Conservation (phyloP, 2,329 filamentous ascomycete genomes). For the Aspergillus fumigatus region DNA sequence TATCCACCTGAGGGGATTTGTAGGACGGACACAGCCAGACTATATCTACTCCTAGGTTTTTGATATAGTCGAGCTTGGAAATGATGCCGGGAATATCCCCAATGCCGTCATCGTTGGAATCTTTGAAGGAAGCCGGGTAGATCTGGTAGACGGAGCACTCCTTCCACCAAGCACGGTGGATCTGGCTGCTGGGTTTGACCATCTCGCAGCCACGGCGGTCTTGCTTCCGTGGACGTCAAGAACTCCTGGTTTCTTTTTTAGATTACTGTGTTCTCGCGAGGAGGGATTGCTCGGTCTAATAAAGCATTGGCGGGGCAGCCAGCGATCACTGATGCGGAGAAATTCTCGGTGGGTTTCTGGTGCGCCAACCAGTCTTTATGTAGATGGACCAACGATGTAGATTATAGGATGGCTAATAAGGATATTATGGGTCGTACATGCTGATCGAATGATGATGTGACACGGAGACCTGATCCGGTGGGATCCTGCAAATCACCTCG, state of each 20-base stretch:
- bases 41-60: conserved; percentile 58
- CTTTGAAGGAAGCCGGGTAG: conserved; percentile 56
- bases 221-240: background rate
- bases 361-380: background rate
- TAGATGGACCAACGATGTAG: background rate
- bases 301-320: background rate
- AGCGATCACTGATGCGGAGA: conserved; percentile 1
- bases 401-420: background rate
- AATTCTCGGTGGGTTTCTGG: conserved; percentile 5
- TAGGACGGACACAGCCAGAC: conserved; percentile 53
- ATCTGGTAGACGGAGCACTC: conserved; percentile 56
- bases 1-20: conserved; percentile 51
- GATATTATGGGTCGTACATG: background rate
- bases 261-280: background rate
- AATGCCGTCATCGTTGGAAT: conserved; percentile 50
- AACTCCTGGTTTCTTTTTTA: background rate
- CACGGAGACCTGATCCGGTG: background rate
- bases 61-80: conserved; percentile 60
- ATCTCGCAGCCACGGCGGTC: conserved; percentile 4
- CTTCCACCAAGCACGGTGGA: conserved; percentile 52
- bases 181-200: conserved; percentile 11
- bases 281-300: background rate
- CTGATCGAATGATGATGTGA: conserved; percentile 2
- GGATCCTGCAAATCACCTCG: background rate
- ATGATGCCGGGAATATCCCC: conserved; percentile 64